phyloP scores from a whole-genome alignment of 2,329 filamentous ascomycete genomes.

The Didymella glomerata region DNA sequence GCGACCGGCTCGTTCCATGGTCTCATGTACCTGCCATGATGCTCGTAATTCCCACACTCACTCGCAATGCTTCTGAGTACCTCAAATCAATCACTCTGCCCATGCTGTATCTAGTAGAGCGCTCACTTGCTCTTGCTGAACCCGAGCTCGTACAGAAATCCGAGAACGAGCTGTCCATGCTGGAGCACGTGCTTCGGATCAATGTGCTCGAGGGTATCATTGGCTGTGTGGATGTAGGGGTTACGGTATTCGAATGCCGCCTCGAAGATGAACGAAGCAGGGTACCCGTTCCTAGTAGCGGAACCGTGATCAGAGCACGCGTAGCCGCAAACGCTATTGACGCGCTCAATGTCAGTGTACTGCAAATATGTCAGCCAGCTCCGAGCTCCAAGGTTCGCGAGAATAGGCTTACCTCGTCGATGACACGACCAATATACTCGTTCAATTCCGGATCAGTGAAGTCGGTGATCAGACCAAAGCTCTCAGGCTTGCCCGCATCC shows the following conservation, averaged over 20 bases:
- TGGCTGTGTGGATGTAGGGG: slow-evolving; percentile 72
- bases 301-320: slow-evolving; percentile 79
- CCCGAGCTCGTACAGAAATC: slow-evolving; percentile 77
- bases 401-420: slow-evolving; percentile 1
- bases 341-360: slow-evolving; percentile 76
- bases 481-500: slow-evolving; percentile 71
- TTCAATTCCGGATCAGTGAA: slow-evolving; percentile 69
- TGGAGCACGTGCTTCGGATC: slow-evolving; percentile 90
- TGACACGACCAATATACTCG: slow-evolving; percentile 4
- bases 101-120: neutral
- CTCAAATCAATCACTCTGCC: neutral
- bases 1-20: neutral
- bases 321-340: slow-evolving; percentile 69
- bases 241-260: slow-evolving; percentile 57
- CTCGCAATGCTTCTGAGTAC: neutral
- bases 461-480: slow-evolving; percentile 89
- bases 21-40: no score
- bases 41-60: neutral
- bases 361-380: slow-evolving; percentile 69
- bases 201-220: slow-evolving; percentile 74
- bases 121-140: slow-evolving; percentile 23
- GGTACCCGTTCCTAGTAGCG: slow-evolving; percentile 75
- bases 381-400: neutral
- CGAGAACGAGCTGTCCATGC: slow-evolving; percentile 83
- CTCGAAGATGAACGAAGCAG: slow-evolving; percentile 77